Conservation (phyloP, 1,139 yeast genomes). For the Geotrichum citri-aurantii region DNA sequence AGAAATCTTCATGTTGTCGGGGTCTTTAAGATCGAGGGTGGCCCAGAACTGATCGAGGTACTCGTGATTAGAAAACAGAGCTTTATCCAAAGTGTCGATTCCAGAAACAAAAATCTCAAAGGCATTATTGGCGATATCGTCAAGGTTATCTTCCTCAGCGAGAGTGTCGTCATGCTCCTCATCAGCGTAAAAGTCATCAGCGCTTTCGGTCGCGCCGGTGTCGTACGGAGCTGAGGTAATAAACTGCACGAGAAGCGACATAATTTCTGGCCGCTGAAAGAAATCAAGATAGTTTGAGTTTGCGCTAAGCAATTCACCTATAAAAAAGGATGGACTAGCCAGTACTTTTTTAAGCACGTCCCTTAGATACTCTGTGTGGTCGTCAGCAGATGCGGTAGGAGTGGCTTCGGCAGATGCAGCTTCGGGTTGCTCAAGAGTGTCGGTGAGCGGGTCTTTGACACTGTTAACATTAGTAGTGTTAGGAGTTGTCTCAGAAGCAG, state of each 20-base stretch:
- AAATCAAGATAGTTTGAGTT: constrained; percentile 1
- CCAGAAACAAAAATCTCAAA: constrained; percentile 89
- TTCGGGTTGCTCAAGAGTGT: neutral
- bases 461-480: neutral
- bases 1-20: constrained; percentile 75
- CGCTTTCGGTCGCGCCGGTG: constrained; percentile 21
- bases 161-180: constrained; percentile 22
- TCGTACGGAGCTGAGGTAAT: constrained; percentile 13
- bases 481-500: neutral
- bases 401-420: neutral
- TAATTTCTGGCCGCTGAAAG: neutral
- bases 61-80: constrained; percentile 70
- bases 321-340: neutral
- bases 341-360: constrained; percentile 26
- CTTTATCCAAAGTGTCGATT: constrained; percentile 90
- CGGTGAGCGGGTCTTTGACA: neutral
- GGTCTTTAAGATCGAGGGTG: constrained; percentile 57
- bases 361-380: constrained; percentile 21
- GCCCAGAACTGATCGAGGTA: constrained; percentile 73
- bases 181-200: constrained; percentile 6
- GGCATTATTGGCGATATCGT: constrained; percentile 76
- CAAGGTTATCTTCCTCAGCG: constrained; percentile 35
- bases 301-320: constrained; percentile 9
- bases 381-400: neutral
- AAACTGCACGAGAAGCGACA: neutral